Conservation (phyloP, 2,329 filamentous ascomycete genomes). For the Aspergillus clavatus region DNA sequence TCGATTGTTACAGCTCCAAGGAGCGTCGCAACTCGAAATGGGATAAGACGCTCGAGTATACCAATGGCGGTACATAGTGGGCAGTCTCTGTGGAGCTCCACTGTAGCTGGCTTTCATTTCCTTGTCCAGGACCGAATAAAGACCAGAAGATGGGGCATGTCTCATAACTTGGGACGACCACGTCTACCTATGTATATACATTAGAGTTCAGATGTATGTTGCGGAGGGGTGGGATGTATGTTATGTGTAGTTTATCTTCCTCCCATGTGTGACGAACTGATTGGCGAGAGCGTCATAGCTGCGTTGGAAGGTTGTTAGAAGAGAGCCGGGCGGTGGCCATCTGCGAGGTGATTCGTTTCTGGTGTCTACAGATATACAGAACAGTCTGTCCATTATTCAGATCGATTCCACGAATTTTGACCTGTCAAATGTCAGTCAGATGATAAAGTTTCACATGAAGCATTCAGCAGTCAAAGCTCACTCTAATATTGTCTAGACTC, state of each 20-base stretch:
- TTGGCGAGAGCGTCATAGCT: no score
- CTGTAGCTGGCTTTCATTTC: not conserved
- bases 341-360: no score
- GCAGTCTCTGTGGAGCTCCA: not conserved
- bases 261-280: no score
- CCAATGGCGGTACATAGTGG: conserved; percentile 11
- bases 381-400: no score
- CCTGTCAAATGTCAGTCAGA: not conserved
- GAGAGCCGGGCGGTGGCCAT: no score
- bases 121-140: not conserved
- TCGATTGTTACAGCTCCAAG: conserved; percentile 57
- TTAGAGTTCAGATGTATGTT: not conserved
- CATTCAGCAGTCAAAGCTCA: no score
- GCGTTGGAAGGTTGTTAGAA: no score
- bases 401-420: not conserved
- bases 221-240: not conserved
- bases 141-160: not conserved
- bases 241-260: no score
- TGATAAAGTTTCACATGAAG: no score
- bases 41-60: conserved; percentile 1
- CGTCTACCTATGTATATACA: not conserved
- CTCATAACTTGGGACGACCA: not conserved
- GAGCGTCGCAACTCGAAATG: not conserved
- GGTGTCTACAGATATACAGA: not conserved
- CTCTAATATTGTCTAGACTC: no score